Percentiles rank a stretch among this genome's conserved stretches.
Conservation (phyloP, 169 alveolate genomes). For the Plasmodium reichenowi region DNA sequence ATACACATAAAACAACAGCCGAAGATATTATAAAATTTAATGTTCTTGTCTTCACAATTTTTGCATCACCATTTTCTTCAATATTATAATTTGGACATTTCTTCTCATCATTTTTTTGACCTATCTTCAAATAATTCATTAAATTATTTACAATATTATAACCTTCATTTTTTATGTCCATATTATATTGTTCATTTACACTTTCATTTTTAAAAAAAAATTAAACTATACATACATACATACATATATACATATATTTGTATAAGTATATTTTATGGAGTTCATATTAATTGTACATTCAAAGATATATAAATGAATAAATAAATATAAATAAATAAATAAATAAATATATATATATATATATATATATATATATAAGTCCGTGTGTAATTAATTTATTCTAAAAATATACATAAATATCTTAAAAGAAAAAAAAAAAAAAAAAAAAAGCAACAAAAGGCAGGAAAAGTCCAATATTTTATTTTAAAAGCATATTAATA, state of each 20-base stretch:
- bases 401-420: no score
- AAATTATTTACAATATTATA: constrained; percentile 16
- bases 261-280: not conserved
- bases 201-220: constrained; percentile 10
- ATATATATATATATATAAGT: no score
- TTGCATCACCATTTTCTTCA: constrained; percentile 23
- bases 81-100: not conserved
- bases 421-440: no score
- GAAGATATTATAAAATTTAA: constrained; percentile 69
- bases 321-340: no score
- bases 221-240: not conserved
- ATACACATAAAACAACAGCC: constrained; percentile 48
- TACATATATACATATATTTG: not conserved
- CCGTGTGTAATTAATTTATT: no score
- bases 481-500: no score
- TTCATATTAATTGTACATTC: not conserved
- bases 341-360: no score
- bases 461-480: no score
- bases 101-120: not conserved
- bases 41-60: constrained; percentile 39
- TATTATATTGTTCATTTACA: constrained; percentile 32
- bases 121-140: constrained; percentile 5
- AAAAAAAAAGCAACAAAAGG: no score
- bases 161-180: constrained; percentile 47
- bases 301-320: no score